Evolutionary conservation across 225 moss, liverwort and hornwort species (phyloP).

Genomic region (Bryoerythrophyllum caledonicum): DNA sequence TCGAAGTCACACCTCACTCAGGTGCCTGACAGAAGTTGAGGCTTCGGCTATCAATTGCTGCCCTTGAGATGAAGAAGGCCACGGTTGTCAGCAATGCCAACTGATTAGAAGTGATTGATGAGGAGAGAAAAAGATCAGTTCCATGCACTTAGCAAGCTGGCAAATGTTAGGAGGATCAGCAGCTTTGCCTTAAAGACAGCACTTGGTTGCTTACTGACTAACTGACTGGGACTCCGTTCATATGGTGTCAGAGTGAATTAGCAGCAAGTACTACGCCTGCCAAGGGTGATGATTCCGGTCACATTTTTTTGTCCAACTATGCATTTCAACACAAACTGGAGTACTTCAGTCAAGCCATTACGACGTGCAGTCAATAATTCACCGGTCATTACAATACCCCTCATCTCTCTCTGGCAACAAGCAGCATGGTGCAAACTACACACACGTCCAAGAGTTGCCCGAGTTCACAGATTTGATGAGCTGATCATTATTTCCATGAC

Average conservation of each 20-base stretch:
- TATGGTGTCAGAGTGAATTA: slow-evolving; percentile 23
- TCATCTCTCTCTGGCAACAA: slow-evolving; percentile 10
- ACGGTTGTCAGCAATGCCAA: not conserved
- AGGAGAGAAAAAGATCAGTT: slow-evolving; percentile 12
- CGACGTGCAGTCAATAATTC: slow-evolving; percentile 36
- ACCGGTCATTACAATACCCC: slow-evolving; percentile 17
- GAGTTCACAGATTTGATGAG: not conserved
- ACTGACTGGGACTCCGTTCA: slow-evolving; percentile 21
- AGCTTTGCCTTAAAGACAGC: slow-evolving; percentile 35
- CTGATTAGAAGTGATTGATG: not conserved
- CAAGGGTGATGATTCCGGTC: slow-evolving; percentile 23
- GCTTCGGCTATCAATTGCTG: not conserved
- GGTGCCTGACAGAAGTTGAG: not conserved
- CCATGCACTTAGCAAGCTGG: slow-evolving; percentile 10
- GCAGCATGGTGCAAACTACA: not conserved
- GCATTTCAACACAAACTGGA: slow-evolving; percentile 23
- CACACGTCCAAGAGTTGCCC: not conserved
- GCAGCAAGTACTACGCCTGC: slow-evolving; percentile 27
- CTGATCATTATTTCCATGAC: not conserved
- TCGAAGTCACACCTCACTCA: slow-evolving; percentile 4
- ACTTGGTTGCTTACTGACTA: slow-evolving; percentile 20
- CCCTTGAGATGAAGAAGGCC: not conserved
- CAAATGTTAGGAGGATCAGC: slow-evolving; percentile 10
- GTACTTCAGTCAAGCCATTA: slow-evolving; percentile 12
- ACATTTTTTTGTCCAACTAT: slow-evolving; percentile 19